Percentiles rank a stretch among this genome's conserved stretches.
Conservation (phyloP, 306 rosid species). For the Spatholobus suberectus region DNA sequence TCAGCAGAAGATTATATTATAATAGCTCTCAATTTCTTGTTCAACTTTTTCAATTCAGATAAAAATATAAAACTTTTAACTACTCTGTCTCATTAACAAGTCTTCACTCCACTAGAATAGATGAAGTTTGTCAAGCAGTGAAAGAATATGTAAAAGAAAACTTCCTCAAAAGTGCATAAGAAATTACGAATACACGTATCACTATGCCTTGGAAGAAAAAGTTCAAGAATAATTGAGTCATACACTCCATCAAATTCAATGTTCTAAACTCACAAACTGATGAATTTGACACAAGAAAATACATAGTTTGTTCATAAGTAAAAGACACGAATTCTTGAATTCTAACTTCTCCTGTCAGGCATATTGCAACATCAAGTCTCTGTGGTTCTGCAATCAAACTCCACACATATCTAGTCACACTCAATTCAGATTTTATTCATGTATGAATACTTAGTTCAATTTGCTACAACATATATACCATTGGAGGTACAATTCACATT, state of each 20-base stretch:
- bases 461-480: too few relatives aligned
- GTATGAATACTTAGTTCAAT: neutral
- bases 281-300: neutral
- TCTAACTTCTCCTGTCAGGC: neutral
- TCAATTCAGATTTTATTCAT: neutral
- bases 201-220: neutral
- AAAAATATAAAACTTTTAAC: too few relatives aligned
- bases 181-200: neutral
- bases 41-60: too few relatives aligned
- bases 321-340: neutral
- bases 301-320: neutral
- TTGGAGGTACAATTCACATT: too few relatives aligned
- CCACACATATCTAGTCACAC: neutral
- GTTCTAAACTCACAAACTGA: neutral
- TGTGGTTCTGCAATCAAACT: neutral
- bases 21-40: too few relatives aligned
- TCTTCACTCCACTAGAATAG: too few relatives aligned
- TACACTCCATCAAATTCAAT: neutral
- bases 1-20: slow-evolving; percentile 99
- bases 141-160: too few relatives aligned
- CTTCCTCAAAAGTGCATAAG: neutral
- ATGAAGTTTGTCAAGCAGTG: neutral
- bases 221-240: neutral
- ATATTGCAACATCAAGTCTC: too few relatives aligned
- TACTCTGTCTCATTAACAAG: too few relatives aligned